These are phyloP conservation scores for Microcyclospora pomicola DNA, from an alignment of 2,329 filamentous ascomycete species.

Conservation along the genomic window DNA sequence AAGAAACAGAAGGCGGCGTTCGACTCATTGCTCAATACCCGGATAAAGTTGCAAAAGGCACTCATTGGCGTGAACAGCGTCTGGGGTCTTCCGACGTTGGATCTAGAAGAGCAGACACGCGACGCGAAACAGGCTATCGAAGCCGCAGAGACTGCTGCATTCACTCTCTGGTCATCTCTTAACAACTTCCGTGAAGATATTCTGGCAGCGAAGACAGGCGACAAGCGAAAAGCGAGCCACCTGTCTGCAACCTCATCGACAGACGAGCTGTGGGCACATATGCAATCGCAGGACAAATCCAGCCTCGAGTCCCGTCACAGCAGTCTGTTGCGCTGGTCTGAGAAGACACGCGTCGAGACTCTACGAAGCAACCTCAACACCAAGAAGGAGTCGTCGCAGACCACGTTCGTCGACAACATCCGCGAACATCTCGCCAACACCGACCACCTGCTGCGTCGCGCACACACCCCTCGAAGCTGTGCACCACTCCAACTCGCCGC, in stretches of 20 bases:
- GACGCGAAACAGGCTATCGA: constrained; percentile 38
- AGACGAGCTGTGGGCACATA: constrained; percentile 57
- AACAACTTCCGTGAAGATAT: constrained; percentile 54
- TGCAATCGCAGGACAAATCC: constrained; percentile 50
- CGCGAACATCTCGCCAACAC: constrained; percentile 52
- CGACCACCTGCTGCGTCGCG: constrained; percentile 55
- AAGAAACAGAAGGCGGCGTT: constrained; percentile 76
- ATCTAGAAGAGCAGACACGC: constrained; percentile 29
- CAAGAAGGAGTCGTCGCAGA: constrained; percentile 37
- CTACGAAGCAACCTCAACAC: constrained; percentile 48
- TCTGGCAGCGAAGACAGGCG: constrained; percentile 36
- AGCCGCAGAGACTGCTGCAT: constrained; percentile 73
- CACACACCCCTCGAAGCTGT: constrained; percentile 59
- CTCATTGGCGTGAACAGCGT: constrained; percentile 71
- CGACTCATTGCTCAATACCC: constrained; percentile 74
- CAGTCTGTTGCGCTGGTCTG: constrained; percentile 80
- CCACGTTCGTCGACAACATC: constrained; percentile 53
- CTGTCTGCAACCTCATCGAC: constrained; percentile 45
- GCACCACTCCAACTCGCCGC: constrained; percentile 49
- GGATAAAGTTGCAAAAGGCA: constrained; percentile 87
- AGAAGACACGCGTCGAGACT: constrained; percentile 54
- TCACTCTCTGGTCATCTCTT: constrained; percentile 73
- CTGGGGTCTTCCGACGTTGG: constrained; percentile 18
- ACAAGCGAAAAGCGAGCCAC: constrained; percentile 43
- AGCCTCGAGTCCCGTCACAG: constrained; percentile 50